Evolutionary conservation across 2,329 filamentous ascomycete genomes (phyloP).

Genomic region (Fusarium graminum): DNA sequence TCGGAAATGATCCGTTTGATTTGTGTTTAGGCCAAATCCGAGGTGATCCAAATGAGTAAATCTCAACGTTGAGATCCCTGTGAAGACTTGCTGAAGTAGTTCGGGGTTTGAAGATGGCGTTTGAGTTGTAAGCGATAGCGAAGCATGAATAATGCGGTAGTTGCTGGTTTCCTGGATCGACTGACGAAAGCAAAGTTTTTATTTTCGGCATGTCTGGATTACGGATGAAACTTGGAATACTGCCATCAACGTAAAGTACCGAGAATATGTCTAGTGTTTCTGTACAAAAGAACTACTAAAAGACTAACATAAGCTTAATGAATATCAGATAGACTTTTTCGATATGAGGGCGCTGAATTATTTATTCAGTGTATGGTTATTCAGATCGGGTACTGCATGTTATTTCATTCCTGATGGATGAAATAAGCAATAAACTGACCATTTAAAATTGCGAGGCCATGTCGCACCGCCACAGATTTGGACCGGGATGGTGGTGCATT

Average conservation of each 20-base stretch:
- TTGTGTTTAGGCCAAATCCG: constrained; percentile 31
- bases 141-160: too few species aligned
- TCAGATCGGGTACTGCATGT: not conserved
- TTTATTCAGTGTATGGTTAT: not conserved
- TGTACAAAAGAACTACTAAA: not conserved
- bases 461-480: constrained; percentile 54
- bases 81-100: too few species aligned
- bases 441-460: constrained; percentile 27
- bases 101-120: too few species aligned
- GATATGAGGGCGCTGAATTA: not conserved
- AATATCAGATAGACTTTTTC: not conserved
- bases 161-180: constrained; percentile 1
- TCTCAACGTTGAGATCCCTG: not conserved
- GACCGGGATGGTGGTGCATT: constrained; percentile 50
- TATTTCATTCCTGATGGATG: not conserved
- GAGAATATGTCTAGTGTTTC: too few species aligned
- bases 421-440: constrained; percentile 19
- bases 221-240: too few species aligned
- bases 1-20: constrained; percentile 32
- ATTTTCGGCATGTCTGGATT: too few species aligned
- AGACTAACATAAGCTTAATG: not conserved
- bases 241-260: too few species aligned
- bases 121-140: too few species aligned
- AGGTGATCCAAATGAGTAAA: not conserved
- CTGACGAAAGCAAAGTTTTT: not conserved